Percentiles rank a stretch among this genome's conserved stretches.
Evolutionary conservation across 1,284 basidiomycete species (phyloP).

Genomic region (Trametes pubescens): DNA sequence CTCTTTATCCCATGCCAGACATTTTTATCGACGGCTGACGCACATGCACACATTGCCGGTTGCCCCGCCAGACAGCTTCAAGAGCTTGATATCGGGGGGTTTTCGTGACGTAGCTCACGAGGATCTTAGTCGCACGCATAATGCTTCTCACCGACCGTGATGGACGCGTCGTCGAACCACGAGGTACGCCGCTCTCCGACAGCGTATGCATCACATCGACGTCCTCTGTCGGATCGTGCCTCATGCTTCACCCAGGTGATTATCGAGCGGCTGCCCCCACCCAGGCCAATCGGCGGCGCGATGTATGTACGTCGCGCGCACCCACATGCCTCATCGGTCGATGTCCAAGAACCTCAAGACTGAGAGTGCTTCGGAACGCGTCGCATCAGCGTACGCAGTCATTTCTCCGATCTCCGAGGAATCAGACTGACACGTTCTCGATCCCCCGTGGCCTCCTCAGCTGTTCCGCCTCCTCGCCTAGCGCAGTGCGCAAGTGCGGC

Average conservation of each 20-base stretch:
- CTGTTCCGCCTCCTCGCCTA: not conserved
- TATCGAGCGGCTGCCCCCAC: not conserved
- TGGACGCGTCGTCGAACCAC: not conserved
- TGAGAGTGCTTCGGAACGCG: constrained; percentile 2
- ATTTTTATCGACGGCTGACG: not conserved
- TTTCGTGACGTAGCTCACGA: not conserved
- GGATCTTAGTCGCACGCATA: not conserved
- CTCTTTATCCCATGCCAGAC: no score
- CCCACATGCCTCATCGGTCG: not conserved
- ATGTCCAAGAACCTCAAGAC: not conserved
- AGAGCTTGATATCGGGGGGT: not conserved
- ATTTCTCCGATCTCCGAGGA: constrained; percentile 8
- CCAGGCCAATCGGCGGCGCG: not conserved
- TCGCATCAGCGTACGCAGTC: constrained; percentile 2
- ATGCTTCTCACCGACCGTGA: not conserved
- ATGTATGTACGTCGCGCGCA: not conserved
- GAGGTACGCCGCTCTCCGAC: not conserved
- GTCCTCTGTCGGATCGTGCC: not conserved
- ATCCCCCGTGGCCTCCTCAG: constrained; percentile 8
- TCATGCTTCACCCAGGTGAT: not conserved
- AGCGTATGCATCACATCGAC: not conserved
- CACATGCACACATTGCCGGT: not conserved
- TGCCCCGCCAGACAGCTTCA: not conserved
- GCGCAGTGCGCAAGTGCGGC: not conserved
- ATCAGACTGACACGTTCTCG: not conserved